These are phyloP conservation scores for Nakazawaea peltata DNA, from an alignment of 805 yeast genomes.

Conservation along the genomic window DNA sequence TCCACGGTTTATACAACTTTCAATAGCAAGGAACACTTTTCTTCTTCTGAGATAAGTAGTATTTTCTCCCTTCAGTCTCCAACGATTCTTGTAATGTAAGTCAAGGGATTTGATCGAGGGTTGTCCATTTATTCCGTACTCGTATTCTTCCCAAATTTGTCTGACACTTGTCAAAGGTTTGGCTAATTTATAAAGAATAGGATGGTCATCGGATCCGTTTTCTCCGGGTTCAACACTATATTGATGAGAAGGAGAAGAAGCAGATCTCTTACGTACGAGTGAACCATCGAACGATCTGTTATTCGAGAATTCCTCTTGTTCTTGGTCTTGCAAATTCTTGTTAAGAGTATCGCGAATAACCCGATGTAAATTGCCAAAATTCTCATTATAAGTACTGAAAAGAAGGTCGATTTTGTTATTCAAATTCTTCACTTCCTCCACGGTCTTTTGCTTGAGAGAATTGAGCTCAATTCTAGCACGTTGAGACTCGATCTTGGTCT, in stretches of 20 bases:
- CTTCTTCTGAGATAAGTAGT: slow-evolving; percentile 46
- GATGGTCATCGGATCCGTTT: neutral
- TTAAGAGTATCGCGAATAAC: neutral
- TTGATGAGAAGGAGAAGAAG: neutral
- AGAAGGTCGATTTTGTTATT: slow-evolving; percentile 5
- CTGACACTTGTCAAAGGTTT: slow-evolving; percentile 35
- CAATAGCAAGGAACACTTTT: slow-evolving; percentile 47
- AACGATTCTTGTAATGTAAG: slow-evolving; percentile 37
- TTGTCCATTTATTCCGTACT: slow-evolving; percentile 41
- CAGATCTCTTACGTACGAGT: neutral
- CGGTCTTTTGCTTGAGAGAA: slow-evolving; percentile 6
- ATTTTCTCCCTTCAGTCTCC: slow-evolving; percentile 48
- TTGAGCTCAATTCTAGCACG: slow-evolving; percentile 9
- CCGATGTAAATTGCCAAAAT: slow-evolving; percentile 3
- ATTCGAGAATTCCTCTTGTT: neutral
- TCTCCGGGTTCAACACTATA: neutral
- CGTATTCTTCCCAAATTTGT: slow-evolving; percentile 52
- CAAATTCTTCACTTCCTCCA: slow-evolving; percentile 6
- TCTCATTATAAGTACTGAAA: slow-evolving; percentile 1
- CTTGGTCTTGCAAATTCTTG: neutral
- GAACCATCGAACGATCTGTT: neutral
- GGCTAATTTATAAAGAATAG: slow-evolving; percentile 23
- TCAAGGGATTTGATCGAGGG: slow-evolving; percentile 46
- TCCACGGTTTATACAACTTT: slow-evolving; percentile 16
- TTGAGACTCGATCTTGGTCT: slow-evolving; percentile 8